phyloP scores from a whole-genome alignment of 2,329 filamentous ascomycete species.

The Alternaria viburni region DNA sequence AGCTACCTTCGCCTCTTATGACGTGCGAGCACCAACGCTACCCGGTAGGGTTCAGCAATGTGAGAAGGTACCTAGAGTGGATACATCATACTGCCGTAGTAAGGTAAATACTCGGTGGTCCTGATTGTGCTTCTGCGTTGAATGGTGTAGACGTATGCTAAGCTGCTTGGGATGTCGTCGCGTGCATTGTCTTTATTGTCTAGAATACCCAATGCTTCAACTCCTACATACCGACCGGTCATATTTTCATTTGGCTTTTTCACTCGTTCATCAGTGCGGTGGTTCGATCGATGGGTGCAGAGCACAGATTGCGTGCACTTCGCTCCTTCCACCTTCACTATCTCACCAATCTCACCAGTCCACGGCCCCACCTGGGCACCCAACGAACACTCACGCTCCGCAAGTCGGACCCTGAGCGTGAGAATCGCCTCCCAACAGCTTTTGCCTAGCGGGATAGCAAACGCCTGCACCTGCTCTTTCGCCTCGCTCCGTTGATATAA shows the following conservation, averaged over 20 bases:
- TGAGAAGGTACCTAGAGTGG: neutral
- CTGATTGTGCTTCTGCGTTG: neutral
- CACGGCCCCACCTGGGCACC: neutral
- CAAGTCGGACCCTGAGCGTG: neutral
- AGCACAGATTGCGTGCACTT: neutral
- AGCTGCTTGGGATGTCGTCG: neutral
- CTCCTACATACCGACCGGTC: neutral
- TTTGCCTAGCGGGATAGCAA: neutral
- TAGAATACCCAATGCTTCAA: neutral
- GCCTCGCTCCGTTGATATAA: neutral
- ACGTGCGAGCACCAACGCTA: neutral
- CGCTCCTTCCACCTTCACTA: slow-evolving; percentile 1
- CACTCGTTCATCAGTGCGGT: neutral
- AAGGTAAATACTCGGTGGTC: neutral
- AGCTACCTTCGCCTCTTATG: neutral
- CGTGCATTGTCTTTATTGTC: neutral
- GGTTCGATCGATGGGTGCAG: neutral
- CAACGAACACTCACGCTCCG: neutral
- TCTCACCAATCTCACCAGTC: neutral
- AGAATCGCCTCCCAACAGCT: neutral
- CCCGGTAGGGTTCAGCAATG: neutral
- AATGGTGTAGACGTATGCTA: neutral
- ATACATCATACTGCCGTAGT: neutral
- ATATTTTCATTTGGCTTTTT: neutral
- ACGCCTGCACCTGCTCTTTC: neutral